Percentiles rank a stretch among this genome's conserved stretches.
Evolutionary conservation across 2,329 filamentous ascomycete species (phyloP).

Genomic region (Aciculosporium take): DNA sequence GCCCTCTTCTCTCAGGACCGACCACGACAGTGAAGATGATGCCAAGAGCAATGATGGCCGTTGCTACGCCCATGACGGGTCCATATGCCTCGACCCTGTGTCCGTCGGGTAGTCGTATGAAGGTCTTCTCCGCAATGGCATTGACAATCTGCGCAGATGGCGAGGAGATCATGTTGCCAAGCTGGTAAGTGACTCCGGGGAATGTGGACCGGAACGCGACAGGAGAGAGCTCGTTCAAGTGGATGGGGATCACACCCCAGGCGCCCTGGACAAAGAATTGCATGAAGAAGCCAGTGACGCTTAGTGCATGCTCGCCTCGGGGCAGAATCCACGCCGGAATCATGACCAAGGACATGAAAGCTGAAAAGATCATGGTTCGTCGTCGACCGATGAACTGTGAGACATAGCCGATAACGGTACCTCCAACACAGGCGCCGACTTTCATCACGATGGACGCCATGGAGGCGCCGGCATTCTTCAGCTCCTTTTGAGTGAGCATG

Average conservation of each 20-base stretch:
- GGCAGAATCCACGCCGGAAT: constrained; percentile 61
- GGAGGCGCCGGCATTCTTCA: constrained; percentile 47
- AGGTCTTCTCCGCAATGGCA: constrained; percentile 50
- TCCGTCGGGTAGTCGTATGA: constrained; percentile 39
- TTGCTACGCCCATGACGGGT: constrained; percentile 61
- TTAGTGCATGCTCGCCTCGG: constrained; percentile 41
- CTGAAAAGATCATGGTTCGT: constrained; percentile 47
- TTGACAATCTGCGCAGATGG: constrained; percentile 67
- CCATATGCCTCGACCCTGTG: constrained; percentile 54
- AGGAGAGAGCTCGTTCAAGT: constrained; percentile 60
- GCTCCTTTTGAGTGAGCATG: constrained; percentile 58
- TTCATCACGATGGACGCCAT: constrained; percentile 76
- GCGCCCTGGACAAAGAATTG: constrained; percentile 55
- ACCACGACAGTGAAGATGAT: constrained; percentile 54
- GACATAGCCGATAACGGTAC: constrained; percentile 57
- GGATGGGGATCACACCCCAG: constrained; percentile 56
- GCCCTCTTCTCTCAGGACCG: constrained; percentile 61
- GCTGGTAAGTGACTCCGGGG: constrained; percentile 57
- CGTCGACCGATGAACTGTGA: constrained; percentile 65
- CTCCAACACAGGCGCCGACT: constrained; percentile 59
- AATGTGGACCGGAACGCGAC: constrained; percentile 57
- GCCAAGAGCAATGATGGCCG: constrained; percentile 59
- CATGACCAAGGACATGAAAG: constrained; percentile 43
- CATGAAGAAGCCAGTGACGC: constrained; percentile 52
- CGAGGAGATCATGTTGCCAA: constrained; percentile 61